Evolutionary conservation across 495 filamentous ascomycete genomes (phyloP), one percentile per base, ranked within the genome.

Genomic region (Cercophora newfieldiana): DNA sequence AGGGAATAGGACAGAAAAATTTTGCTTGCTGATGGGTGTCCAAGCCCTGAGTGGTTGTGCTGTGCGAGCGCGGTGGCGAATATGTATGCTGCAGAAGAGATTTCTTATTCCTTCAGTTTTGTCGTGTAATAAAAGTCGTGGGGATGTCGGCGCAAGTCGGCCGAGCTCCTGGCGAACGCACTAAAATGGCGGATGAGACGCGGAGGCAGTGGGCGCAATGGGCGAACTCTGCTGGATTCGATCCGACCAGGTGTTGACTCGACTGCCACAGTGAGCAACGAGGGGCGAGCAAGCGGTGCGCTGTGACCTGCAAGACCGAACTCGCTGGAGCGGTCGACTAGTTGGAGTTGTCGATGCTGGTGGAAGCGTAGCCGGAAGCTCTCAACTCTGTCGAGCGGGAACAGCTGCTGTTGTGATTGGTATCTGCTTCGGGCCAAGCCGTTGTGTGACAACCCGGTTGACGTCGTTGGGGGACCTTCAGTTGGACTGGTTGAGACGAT

Each of bases 31-130:
- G 25, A 65, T 56, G 31, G 49, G 33, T 28, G 12, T 16, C n/a
- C 8, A 37, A 5, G 26, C 28, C 30, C n/a, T 56, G 37, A 63
- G 61, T 63, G 61, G 61, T 47, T 21, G 49, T 59, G 47, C 59
- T 68, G 28, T n/a, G n/a, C 37, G 37, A 44, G 51, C 61, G 63
- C 49, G 71, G 74, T 75, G 74, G 74, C 74, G 64, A 77, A 77
- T 74, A 68, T 69, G 69, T 70, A 65, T 64, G 57, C 71, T 71
- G 71, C 71, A 72, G 59, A 66, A 73, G 73, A 68, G 63, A 68
- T 61, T 74, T 74, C 74, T 68, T 68, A 47, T 69, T 57, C 26
- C 57, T 60, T 31, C 31, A 28, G 30, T 21, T 31, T 31, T 26
- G 18, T 62, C 24, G 60, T 30, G 48, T 44, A 63, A 44, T 47